Base-by-base conservation (phyloP, 2,329 filamentous ascomycete species). In the Sphaerulina vaccinii region DNA sequence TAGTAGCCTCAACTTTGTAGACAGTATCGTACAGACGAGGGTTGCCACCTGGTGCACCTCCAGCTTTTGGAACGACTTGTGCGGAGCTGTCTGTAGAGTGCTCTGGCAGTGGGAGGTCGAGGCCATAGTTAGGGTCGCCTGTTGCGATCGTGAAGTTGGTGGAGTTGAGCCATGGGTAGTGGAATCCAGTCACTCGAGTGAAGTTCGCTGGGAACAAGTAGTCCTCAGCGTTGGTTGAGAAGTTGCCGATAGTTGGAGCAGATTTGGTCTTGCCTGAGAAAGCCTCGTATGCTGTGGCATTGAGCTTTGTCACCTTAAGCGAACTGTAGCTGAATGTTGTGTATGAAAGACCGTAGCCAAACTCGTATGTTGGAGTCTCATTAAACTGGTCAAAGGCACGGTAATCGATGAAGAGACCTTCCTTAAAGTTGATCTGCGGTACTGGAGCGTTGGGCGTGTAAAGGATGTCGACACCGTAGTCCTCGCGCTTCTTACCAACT, bases 321-420 rank as follows among this genome's bases (percentile, higher is more conserved):
- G 87, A 75, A 19, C 84, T 82, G 74, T 90, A 90, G 49, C 80
- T 69, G 66, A 95, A 92, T 3, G 79, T 88, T 1, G 88, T 89
- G 77, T 93, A 95, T 3, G 82, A 87, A 13, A 95, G 75, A 50
- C 58, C 58, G 47, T 41, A 60, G 13, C 58, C 58, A 44, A 60
- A 60, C 88, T 91, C 71, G 56, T 68, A 76, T 3, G 69, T 66
- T 0, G 73, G 72, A 2, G 61, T 62, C 32, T 74, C 70, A 43
- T 69, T 69, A 38, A 66, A 56, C 46, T 68, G 59, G 58, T 73
- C 70, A 49, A 76, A 75, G 29, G 65, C 59, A 32, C 86, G 81
- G 73, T 90, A 89, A 71, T 93, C 89, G 65, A 95, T 90, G 68
- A 90, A 89, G 42, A 86, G 77, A 15, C 89, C 88, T 64, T 74